Conservation (phyloP, 139 green algal species). For the Chlorella sp. region DNA sequence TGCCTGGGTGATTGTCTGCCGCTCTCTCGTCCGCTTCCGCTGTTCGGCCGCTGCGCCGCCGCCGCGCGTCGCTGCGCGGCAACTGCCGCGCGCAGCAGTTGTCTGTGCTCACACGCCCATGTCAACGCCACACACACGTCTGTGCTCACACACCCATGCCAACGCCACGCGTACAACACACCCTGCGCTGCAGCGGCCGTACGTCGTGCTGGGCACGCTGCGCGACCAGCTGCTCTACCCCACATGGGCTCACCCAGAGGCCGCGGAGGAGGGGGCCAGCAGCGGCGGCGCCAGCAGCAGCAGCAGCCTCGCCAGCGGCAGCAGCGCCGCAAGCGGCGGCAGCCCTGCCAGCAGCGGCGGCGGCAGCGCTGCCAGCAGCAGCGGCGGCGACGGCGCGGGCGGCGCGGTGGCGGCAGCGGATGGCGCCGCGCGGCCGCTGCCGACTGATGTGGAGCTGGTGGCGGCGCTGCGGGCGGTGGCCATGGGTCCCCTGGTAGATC, state of each 20-base stretch:
- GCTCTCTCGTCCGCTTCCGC: no score
- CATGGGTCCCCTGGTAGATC: constrained; percentile 4
- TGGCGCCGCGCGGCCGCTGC: constrained; percentile 29
- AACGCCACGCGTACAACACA: no score
- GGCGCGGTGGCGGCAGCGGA: not conserved
- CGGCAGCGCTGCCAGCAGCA: not conserved
- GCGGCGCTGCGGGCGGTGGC: constrained; percentile 62
- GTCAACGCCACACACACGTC: no score
- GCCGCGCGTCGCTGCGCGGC: no score
- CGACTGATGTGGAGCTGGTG: constrained; percentile 70
- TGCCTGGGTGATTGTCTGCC: no score
- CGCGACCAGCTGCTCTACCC: constrained; percentile 91
- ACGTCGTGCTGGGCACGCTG: constrained; percentile 94
- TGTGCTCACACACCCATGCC: no score
- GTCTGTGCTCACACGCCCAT: no score
- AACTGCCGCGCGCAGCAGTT: no score
- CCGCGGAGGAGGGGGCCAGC: not conserved
- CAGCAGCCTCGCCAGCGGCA: not conserved
- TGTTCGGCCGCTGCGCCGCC: no score
- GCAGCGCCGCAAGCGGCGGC: not conserved
- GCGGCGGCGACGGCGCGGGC: not conserved
- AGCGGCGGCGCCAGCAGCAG: constrained; percentile 8
- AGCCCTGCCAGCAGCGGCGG: not conserved
- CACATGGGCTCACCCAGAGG: constrained; percentile 47
- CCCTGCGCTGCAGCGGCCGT: constrained; percentile 96